Conservation (phyloP, 805 yeast genomes). For the Wickerhamomyces queroliae region DNA sequence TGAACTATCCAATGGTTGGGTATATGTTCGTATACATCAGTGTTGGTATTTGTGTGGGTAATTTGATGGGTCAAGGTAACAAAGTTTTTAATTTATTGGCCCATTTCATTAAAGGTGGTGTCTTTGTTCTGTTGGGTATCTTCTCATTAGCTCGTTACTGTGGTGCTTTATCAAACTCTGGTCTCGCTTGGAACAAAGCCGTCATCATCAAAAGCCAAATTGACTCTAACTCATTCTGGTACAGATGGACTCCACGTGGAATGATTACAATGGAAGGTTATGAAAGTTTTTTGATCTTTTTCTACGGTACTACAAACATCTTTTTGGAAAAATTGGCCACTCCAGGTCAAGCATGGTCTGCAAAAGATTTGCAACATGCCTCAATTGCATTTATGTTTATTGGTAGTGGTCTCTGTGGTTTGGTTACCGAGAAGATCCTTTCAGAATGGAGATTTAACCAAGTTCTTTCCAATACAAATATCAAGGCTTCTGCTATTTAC, state of each 20-base stretch:
- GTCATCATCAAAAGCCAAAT: conserved; percentile 22
- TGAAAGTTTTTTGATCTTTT: conserved; percentile 73
- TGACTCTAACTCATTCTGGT: conserved; percentile 20
- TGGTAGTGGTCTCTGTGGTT: conserved; percentile 91
- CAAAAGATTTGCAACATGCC: conserved; percentile 85
- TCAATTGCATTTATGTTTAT: conserved; percentile 88
- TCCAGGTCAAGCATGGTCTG: conserved; percentile 78
- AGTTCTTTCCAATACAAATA: conserved; percentile 26
- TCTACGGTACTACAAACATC: conserved; percentile 85
- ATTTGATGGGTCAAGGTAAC: conserved; percentile 59
- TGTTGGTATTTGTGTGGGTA: conserved; percentile 57
- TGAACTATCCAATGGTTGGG: conserved; percentile 63
- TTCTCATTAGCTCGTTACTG: conserved; percentile 81
- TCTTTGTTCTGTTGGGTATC: conserved; percentile 71
- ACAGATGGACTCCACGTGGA: conserved; percentile 30
- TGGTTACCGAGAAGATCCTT: conserved; percentile 67
- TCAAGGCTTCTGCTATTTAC: conserved; percentile 21
- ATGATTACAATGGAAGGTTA: conserved; percentile 78
- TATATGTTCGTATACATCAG: conserved; percentile 51
- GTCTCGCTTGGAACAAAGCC: conserved; percentile 89
- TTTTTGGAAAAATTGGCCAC: conserved; percentile 85
- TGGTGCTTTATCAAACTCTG: conserved; percentile 69
- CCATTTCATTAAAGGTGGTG: conserved; percentile 94
- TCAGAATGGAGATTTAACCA: conserved; percentile 52
- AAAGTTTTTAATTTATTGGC: conserved; percentile 81